A percentile compares a stretch with the other conserved stretches of the same genome.
Evolutionary conservation across 768 basidiomycete genomes (phyloP).

Genomic region (Psilocybe cubensis): DNA sequence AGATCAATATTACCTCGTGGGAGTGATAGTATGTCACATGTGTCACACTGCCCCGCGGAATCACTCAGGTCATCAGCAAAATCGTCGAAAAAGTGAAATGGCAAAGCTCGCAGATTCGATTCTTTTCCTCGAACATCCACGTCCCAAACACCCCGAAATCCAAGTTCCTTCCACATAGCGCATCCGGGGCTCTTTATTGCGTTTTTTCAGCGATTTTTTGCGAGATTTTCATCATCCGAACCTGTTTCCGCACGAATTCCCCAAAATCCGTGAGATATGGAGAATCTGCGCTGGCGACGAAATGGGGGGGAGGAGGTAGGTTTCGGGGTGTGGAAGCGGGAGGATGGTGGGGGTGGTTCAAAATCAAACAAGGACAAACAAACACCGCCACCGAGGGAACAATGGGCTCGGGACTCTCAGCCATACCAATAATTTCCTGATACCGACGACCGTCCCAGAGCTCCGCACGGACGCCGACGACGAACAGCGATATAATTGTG

Average conservation of each 20-base stretch:
- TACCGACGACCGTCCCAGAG: constrained; percentile 11
- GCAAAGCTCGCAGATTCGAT: constrained; percentile 9
- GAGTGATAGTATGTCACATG: not conserved
- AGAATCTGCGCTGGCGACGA: constrained; percentile 1
- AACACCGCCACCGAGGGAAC: constrained; percentile 28
- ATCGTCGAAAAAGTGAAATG: constrained; percentile 10
- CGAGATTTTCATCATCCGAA: constrained; percentile 1
- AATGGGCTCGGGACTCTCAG: constrained; percentile 17
- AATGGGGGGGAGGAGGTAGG: constrained; percentile 5
- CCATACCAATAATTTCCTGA: constrained; percentile 19
- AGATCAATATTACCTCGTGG: too few relatives aligned
- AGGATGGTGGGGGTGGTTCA: constrained; percentile 4
- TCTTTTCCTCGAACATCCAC: constrained; percentile 22
- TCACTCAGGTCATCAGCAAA: constrained; percentile 9
- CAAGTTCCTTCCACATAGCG: not conserved
- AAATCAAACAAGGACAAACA: constrained; percentile 28
- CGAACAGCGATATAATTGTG: constrained; percentile 5
- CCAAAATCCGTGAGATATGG: not conserved
- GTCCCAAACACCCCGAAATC: constrained; percentile 5
- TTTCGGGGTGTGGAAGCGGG: constrained; percentile 10
- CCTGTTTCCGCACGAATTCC: not conserved
- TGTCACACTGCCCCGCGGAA: constrained; percentile 7
- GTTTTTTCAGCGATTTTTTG: constrained; percentile 8
- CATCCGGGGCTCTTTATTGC: not conserved
- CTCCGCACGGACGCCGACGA: constrained; percentile 11